Base-by-base conservation (phyloP, 2,329 filamentous ascomycete species). In the Fusarium piperis region DNA sequence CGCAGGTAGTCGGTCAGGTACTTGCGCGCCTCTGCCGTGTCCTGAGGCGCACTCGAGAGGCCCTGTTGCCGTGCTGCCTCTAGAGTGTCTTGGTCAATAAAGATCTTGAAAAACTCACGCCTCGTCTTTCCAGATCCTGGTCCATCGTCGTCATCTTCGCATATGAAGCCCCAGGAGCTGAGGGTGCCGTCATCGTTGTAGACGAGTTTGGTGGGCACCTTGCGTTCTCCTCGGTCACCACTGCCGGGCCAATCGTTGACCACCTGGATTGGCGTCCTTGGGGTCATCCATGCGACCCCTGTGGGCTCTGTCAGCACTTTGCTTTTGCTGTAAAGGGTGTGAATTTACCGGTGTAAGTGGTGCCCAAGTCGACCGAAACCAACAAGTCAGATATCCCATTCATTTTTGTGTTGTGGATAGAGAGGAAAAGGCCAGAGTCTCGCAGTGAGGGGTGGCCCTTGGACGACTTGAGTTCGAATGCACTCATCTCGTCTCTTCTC, bases 101-200 rank as follows among this genome's bases (percentile, higher is more conserved):
- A 87, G 66, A 86, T 86, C 71, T 88, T 88, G 81, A 88, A 88
- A 80, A 87, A 86, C 62, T 88, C 85, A 15, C 80, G 79, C 18
- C 79, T 78, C 30, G 18, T 53, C 26, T 53, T 53, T 6, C 48
- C 30, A 53, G 48, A 53, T 16, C 28, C 30, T 0, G 48, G 48
- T 0, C 48, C 48, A 1, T 53, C 48, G 11, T 53, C 48, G 2
- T 53, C 48, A 2, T 53, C 48, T 53, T 33, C 48, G 18, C 48
- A 53, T 33, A 33, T 33, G 4, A 53, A 53, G 0, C 86, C 86
- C 87, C 86, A 88, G 1, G 84, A 86, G 0, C 84, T 83, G 3
- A 86, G 78, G 10, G 68, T 77, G 10, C 75, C 74, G 65, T 82
- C 78, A 11, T 76, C 67, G 38, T 84, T 82, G 72, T 88, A 88